A percentile compares a stretch with the other conserved stretches of the same genome.
Conservation (phyloP, 192 early-diverging fungal genomes). For the Umbelopsis isabellina region DNA sequence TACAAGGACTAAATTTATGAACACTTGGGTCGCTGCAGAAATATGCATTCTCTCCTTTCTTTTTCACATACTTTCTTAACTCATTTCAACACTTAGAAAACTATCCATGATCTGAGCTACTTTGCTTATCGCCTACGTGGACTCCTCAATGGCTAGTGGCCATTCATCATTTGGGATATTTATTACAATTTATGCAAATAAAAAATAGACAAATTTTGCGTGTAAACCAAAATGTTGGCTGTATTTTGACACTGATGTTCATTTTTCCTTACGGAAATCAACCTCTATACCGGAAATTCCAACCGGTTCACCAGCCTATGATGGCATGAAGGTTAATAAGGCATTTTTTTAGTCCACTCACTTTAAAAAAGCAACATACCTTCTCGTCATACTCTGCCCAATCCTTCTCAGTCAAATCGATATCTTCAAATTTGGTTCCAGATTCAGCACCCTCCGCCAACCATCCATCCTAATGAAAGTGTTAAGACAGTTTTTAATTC, state of each 20-base stretch:
- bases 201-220: no score
- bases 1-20: conserved; percentile 55
- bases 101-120: no score
- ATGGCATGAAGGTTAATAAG: neutral
- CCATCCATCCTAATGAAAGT: conserved; percentile 53
- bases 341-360: neutral
- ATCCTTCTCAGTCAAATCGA: conserved; percentile 78
- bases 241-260: neutral
- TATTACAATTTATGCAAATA: no score
- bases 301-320: conserved; percentile 63
- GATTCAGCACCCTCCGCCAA: conserved; percentile 72
- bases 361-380: conserved; percentile 33
- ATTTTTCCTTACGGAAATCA: conserved; percentile 61
- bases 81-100: no score
- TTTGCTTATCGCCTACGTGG: no score
- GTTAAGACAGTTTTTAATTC: no score
- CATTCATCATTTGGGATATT: no score
- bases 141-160: no score
- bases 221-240: no score
- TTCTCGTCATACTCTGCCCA: conserved; percentile 94
- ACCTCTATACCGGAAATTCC: conserved; percentile 63
- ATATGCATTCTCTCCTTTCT: no score
- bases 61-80: no score
- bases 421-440: conserved; percentile 70
- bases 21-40: no score